Conservation (phyloP, 2,329 filamentous ascomycete genomes). For the Ascocoryne sarcoides region DNA sequence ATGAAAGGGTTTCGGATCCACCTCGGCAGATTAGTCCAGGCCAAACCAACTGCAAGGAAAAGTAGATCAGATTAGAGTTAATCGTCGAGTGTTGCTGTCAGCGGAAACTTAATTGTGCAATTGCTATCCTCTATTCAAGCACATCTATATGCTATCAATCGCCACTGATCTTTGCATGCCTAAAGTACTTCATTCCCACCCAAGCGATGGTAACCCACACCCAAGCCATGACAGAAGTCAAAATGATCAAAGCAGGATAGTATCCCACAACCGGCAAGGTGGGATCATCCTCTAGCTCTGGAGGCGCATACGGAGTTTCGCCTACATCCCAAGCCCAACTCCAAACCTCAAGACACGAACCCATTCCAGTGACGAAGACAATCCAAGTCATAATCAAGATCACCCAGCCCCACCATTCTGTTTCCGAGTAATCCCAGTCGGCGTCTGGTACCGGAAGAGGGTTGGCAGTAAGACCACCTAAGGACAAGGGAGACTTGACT, state of each 20-base stretch:
- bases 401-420: slow-evolving; percentile 97
- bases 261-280: slow-evolving; percentile 95
- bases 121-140: too few species aligned
- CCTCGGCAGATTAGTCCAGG: too few species aligned
- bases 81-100: too few species aligned
- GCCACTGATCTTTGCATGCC: slow-evolving; percentile 78
- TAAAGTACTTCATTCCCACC: slow-evolving; percentile 99
- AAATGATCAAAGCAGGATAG: slow-evolving; percentile 86
- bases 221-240: slow-evolving; percentile 96
- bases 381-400: slow-evolving; percentile 86
- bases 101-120: too few species aligned
- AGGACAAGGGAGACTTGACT: slow-evolving; percentile 51
- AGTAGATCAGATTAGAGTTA: too few species aligned
- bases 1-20: too few species aligned
- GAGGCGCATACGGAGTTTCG: slow-evolving; percentile 88
- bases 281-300: slow-evolving; percentile 88
- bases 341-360: slow-evolving; percentile 90
- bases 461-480: slow-evolving; percentile 42
- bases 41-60: too few species aligned
- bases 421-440: slow-evolving; percentile 87
- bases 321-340: slow-evolving; percentile 99
- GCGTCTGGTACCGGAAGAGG: slow-evolving; percentile 38
- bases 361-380: slow-evolving; percentile 94
- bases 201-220: slow-evolving; percentile 96
- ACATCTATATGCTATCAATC: too few species aligned